phyloP scores from a whole-genome alignment of 129 eudicot genomes.

The Lactuca sativa region DNA sequence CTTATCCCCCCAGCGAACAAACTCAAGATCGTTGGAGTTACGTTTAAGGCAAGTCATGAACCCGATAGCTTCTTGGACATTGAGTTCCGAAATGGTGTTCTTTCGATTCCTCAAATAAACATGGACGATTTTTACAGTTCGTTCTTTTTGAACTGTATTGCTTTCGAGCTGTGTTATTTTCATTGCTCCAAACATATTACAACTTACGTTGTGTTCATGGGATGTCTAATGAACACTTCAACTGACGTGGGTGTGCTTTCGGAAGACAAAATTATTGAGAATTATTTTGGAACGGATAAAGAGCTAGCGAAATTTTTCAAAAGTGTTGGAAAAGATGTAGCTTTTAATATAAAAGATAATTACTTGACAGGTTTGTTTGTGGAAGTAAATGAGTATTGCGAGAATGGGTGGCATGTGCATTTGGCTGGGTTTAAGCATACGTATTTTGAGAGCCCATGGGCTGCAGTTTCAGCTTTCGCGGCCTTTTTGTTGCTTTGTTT shows the following conservation, averaged over 20 bases:
- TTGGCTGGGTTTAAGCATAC: conserved; percentile 39
- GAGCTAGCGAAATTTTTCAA: conserved; percentile 31
- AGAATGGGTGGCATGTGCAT: conserved; percentile 32
- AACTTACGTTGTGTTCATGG: conserved; percentile 36
- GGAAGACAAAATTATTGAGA: conserved; percentile 25
- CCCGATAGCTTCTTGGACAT: conserved; percentile 32
- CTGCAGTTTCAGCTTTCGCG: conserved; percentile 29
- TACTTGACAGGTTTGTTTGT: conserved; percentile 26
- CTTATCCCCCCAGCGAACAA: conserved; percentile 34
- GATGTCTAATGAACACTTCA: conserved; percentile 28
- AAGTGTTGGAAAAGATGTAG: conserved; percentile 24
- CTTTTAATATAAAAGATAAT: conserved; percentile 26
- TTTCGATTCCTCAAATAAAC: conserved; percentile 29
- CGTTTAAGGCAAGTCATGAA: conserved; percentile 20
- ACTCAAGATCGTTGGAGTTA: conserved; percentile 16
- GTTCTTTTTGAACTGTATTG: conserved; percentile 20
- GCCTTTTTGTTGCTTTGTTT: conserved; percentile 21
- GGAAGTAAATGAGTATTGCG: conserved; percentile 24
- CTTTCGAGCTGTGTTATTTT: conserved; percentile 34
- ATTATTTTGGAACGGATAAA: conserved; percentile 31
- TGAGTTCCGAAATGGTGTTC: conserved; percentile 22
- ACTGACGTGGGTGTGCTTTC: conserved; percentile 15
- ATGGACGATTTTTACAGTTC: conserved; percentile 28
- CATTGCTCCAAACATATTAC: conserved; percentile 33
- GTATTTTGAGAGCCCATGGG: conserved; percentile 36